phyloP scores from a whole-genome alignment of 2,329 filamentous ascomycete genomes.

The Neopestalotiopsis clavispora region DNA sequence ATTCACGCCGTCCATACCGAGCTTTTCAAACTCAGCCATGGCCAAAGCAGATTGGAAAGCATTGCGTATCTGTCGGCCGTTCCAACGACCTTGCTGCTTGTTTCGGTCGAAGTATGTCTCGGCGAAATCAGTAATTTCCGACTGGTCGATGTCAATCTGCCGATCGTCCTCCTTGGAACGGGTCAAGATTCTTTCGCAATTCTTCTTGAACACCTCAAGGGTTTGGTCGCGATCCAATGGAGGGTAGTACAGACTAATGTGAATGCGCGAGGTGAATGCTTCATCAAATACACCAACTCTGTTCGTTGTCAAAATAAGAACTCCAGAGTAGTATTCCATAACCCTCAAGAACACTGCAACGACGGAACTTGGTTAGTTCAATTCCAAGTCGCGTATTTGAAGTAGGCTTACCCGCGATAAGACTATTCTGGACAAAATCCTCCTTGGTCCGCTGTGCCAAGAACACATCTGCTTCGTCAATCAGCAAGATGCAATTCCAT shows the following conservation, averaged over 20 bases:
- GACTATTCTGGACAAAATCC: not conserved
- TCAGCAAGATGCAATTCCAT: constrained; percentile 27
- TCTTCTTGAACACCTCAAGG: constrained; percentile 15
- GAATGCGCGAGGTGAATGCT: constrained; percentile 29
- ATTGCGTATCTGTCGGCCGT: constrained; percentile 43
- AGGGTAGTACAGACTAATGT: constrained; percentile 37
- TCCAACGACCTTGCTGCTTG: too few relatives aligned
- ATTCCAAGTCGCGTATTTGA: too few relatives aligned
- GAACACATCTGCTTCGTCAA: constrained; percentile 27
- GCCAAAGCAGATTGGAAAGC: constrained; percentile 39
- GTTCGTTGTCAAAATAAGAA: constrained; percentile 43
- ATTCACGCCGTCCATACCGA: not conserved
- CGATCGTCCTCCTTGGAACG: not conserved
- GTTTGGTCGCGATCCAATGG: constrained; percentile 17
- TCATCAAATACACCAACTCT: constrained; percentile 33
- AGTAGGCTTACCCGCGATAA: not conserved
- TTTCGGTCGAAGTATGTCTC: too few relatives aligned
- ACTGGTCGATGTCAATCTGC: not conserved
- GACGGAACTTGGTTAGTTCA: too few relatives aligned
- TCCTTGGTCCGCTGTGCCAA: constrained; percentile 14
- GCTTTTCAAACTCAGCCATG: constrained; percentile 13
- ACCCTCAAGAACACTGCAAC: too few relatives aligned
- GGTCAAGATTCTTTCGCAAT: constrained; percentile 10
- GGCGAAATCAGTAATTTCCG: not conserved
- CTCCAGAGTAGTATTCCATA: constrained; percentile 39